phyloP scores from a whole-genome alignment of 371 early-diverging fungal species.

The Cokeromyces recurvatus region DNA sequence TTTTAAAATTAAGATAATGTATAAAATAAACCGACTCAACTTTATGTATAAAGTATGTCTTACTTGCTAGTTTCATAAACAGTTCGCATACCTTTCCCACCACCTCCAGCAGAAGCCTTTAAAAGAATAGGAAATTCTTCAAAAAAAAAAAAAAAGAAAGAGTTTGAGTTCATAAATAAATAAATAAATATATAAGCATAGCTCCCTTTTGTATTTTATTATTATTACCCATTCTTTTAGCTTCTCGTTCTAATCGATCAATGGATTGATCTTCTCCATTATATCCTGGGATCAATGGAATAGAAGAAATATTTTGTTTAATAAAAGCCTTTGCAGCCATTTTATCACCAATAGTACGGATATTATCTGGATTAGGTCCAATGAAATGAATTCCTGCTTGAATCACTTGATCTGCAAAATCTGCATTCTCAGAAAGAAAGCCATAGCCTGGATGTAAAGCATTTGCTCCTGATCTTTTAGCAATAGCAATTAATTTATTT shows the following conservation, averaged over 20 bases:
- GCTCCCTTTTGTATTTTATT: too few species aligned
- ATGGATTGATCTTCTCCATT: slow-evolving; percentile 74
- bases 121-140: slow-evolving; percentile 83
- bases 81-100: slow-evolving; percentile 90
- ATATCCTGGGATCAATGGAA: slow-evolving; percentile 89
- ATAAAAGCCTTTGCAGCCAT: slow-evolving; percentile 72
- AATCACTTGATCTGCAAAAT: slow-evolving; percentile 69
- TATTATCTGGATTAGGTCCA: slow-evolving; percentile 74
- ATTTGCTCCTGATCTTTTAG: slow-evolving; percentile 62
- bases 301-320: slow-evolving; percentile 56
- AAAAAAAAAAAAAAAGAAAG: too few species aligned
- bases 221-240: slow-evolving; percentile 47
- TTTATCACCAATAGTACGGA: slow-evolving; percentile 95
- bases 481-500: slow-evolving; percentile 58
- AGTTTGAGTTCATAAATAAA: too few species aligned
- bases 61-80: slow-evolving; percentile 40
- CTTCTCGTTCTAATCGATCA: slow-evolving; percentile 47
- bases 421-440: slow-evolving; percentile 79
- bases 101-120: slow-evolving; percentile 90
- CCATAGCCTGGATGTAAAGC: slow-evolving; percentile 92
- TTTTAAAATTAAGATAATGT: neutral
- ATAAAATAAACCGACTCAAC: too few species aligned
- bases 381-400: slow-evolving; percentile 71
- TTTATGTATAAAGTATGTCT: neutral
- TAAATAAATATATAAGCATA: too few species aligned